Percentiles rank a stretch among this genome's conserved stretches.
phyloP scores from a whole-genome alignment of 108 stramenopile species.

The Nitzschia inconspicua region DNA sequence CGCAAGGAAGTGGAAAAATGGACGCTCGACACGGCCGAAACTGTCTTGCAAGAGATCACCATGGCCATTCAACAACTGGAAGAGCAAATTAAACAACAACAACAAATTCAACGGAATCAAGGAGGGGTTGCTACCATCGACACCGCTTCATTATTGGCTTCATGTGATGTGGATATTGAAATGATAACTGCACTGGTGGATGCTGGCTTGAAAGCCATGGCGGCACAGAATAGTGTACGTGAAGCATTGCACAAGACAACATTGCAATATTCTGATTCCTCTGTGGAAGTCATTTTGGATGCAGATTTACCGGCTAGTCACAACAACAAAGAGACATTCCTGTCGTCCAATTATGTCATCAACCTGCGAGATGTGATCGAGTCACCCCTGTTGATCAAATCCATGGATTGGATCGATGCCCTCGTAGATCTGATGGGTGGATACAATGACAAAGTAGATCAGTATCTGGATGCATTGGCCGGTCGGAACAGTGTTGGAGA shows the following conservation, averaged over 20 bases:
- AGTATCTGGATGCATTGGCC: constrained; percentile 25
- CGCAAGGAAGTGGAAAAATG: background rate
- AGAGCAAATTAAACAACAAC: background rate
- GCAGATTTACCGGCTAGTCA: constrained; percentile 22
- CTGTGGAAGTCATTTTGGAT: constrained; percentile 23
- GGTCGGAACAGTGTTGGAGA: constrained; percentile 20
- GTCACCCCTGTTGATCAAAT: constrained; percentile 8
- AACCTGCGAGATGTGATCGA: constrained; percentile 26
- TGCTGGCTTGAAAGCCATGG: constrained; percentile 11
- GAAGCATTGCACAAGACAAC: constrained; percentile 17
- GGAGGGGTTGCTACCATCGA: constrained; percentile 1
- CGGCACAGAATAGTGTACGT: constrained; percentile 6
- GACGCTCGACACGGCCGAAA: background rate
- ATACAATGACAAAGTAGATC: constrained; percentile 36
- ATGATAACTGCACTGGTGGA: constrained; percentile 10
- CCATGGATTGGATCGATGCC: constrained; percentile 22
- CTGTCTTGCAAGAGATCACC: background rate
- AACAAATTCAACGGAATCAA: constrained; percentile 16
- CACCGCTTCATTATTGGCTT: background rate
- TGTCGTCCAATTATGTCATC: constrained; percentile 4
- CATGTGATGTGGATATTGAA: constrained; percentile 5
- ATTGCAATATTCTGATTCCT: constrained; percentile 10
- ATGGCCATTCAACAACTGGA: background rate
- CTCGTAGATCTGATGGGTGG: constrained; percentile 32
- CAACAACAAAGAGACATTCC: background rate